phyloP scores from a whole-genome alignment of 139 green algal species.

The Edaphochlamys debaryana region DNA sequence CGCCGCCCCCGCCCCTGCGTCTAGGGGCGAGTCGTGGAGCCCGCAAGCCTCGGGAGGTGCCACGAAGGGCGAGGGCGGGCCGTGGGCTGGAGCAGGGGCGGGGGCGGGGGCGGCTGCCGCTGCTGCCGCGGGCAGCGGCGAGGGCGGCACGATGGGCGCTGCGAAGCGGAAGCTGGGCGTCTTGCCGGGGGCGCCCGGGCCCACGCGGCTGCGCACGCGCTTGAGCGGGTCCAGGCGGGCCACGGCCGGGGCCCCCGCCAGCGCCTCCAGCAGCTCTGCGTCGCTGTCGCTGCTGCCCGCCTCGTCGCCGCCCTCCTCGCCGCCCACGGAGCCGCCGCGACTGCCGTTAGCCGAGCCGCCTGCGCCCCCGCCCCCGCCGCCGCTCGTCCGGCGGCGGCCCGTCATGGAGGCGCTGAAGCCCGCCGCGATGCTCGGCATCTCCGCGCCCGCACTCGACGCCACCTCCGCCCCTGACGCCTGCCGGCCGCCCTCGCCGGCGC shows the following conservation, averaged over 20 bases:
- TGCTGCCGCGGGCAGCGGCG: neutral
- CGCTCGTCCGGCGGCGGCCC: no score
- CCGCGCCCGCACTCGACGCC: neutral
- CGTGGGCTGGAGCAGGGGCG: neutral
- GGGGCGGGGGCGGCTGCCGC: no score
- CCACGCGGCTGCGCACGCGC: no score
- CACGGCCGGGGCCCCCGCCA: neutral
- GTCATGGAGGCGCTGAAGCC: neutral
- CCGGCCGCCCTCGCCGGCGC: no score
- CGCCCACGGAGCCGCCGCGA: neutral
- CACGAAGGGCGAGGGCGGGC: neutral
- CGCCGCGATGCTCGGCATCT: neutral
- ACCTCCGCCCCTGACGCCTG: neutral
- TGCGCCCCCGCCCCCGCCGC: no score
- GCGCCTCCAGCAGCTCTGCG: constrained; percentile 9
- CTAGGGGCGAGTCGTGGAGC: no score
- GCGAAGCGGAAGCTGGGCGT: constrained; percentile 25
- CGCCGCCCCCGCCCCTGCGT: no score
- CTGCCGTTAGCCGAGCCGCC: no score
- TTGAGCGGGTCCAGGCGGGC: no score
- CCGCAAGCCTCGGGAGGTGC: no score
- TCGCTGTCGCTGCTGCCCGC: neutral
- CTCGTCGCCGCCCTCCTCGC: neutral
- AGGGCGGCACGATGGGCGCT: neutral
- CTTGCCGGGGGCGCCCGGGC: neutral